Base-by-base conservation (phyloP, 2,329 filamentous ascomycete genomes). In the Colletotrichum simmondsii region DNA sequence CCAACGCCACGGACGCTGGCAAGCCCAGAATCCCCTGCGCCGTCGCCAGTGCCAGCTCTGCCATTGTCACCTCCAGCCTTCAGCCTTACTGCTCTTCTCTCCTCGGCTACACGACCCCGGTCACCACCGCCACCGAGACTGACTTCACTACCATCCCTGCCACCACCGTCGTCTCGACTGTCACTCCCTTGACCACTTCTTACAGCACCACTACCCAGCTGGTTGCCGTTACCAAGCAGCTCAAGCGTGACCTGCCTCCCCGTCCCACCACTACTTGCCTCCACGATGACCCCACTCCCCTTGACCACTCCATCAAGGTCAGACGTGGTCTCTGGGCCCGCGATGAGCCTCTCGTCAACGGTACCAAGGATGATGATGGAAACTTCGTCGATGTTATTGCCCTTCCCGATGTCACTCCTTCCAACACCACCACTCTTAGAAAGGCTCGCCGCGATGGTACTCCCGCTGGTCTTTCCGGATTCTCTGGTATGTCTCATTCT, bases 41-140 rank as follows among this genome's bases (percentile, higher is more conserved):
- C 42, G 19, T 49, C 42, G 42, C 42, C 42, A 49, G 42, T 11
- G 42, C 42, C 42, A 49, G 42, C 19, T 49, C 42, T 5, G 42
- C 65, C 54, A 67, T 46, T 52, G 28, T 19, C 46, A 35, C 54
- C 24, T 61, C 65, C 35, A 66, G 28, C 37, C 46, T 56, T 52
- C 52, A 32, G 30, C 59, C 59, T 52, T 35, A 62, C 59, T 71
- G 32, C 61, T 63, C 56, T 54, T 49, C 42, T 49, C 42, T 49
- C 19, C 42, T 49, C 42, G 42, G 42, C 42, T 49, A 49, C 42
- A 49, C 42, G 42, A 49, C 42, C 42, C 42, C 42, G 42, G 42
- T 49, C 19, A n/a, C 19, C 42, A 49, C 42, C 19, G 42, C 42
- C 16, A 49, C 42, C 1, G 42, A 10, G 42, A 49, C 42, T 49